Conservation (phyloP, 129 eudicot genomes). For the Dittrichia graveolens region DNA sequence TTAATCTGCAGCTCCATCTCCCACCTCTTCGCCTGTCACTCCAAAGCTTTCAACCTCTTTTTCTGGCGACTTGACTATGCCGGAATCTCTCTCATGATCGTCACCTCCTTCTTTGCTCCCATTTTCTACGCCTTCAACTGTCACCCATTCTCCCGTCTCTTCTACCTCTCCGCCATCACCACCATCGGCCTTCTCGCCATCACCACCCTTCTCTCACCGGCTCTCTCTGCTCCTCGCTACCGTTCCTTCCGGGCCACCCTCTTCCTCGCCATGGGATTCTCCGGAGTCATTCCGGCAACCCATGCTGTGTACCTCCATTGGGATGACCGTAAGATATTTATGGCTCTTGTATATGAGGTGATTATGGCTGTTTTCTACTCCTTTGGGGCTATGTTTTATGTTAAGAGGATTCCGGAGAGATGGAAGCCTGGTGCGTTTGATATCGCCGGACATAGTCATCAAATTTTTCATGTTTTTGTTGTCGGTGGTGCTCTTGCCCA, state of each 20-base stretch:
- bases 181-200: slow-evolving; percentile 58
- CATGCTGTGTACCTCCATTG: slow-evolving; percentile 65
- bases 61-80: slow-evolving; percentile 92
- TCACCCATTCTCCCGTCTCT: slow-evolving; percentile 58
- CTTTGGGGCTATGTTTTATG: slow-evolving; percentile 67
- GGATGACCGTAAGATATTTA: slow-evolving; percentile 47
- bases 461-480: slow-evolving; percentile 85
- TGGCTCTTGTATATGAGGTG: slow-evolving; percentile 68
- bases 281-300: slow-evolving; percentile 78
- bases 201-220: slow-evolving; percentile 74
- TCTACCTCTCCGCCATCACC: slow-evolving; percentile 77
- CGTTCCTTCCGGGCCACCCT: slow-evolving; percentile 69
- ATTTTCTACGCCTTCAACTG: slow-evolving; percentile 72
- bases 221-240: slow-evolving; percentile 65
- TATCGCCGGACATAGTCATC: slow-evolving; percentile 94
- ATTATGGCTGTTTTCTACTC: slow-evolving; percentile 68
- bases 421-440: slow-evolving; percentile 93
- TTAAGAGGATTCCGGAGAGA: slow-evolving; percentile 77
- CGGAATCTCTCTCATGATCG: slow-evolving; percentile 92
- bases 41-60: slow-evolving; percentile 59
- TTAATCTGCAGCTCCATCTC: slow-evolving; percentile 75
- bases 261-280: slow-evolving; percentile 88
- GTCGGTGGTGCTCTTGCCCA: slow-evolving; percentile 91
- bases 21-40: slow-evolving; percentile 88
- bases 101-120: slow-evolving; percentile 88